A percentile compares a stretch with the other conserved stretches of the same genome.
These are phyloP conservation scores for Hypoxylon sp. DNA, from an alignment of 2,329 filamentous ascomycete species.

Conservation along the genomic window DNA sequence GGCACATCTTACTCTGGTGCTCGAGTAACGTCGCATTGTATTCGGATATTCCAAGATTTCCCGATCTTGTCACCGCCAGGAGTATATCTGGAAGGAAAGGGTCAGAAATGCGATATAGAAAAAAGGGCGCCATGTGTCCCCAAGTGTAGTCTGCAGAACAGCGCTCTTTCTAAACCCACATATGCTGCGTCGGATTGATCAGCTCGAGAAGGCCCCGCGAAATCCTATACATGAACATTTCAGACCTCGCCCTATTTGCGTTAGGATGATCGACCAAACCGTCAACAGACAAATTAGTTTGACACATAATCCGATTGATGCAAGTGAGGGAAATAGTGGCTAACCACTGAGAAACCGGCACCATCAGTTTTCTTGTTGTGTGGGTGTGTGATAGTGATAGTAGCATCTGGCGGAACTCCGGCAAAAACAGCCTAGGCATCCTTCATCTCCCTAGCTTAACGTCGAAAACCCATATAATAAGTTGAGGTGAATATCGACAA, in stretches of 20 bases:
- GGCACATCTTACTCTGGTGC: conserved; percentile 25
- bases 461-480: conserved; percentile 9
- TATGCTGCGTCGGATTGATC: conserved; percentile 4
- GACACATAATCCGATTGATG: conserved; percentile 13
- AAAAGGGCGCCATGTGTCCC: conserved; percentile 5
- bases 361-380: conserved; percentile 2
- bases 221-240: background rate
- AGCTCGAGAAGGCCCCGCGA: background rate
- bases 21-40: conserved; percentile 31
- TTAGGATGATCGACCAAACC: conserved; percentile 1
- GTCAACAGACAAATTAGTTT: background rate
- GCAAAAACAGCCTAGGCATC: conserved; percentile 8
- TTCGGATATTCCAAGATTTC: conserved; percentile 1
- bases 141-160: background rate
- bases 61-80: conserved; percentile 18
- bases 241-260: background rate
- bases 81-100: background rate
- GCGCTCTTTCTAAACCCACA: background rate
- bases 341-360: conserved; percentile 1
- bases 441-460: conserved; percentile 9
- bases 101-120: background rate
- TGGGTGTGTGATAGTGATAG: conserved; percentile 18
- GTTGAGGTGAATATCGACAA: conserved; percentile 12
- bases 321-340: conserved; percentile 1
- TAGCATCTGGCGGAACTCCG: background rate